phyloP scores from a whole-genome alignment of 768 basidiomycete species.

The Agaricus blazei region DNA sequence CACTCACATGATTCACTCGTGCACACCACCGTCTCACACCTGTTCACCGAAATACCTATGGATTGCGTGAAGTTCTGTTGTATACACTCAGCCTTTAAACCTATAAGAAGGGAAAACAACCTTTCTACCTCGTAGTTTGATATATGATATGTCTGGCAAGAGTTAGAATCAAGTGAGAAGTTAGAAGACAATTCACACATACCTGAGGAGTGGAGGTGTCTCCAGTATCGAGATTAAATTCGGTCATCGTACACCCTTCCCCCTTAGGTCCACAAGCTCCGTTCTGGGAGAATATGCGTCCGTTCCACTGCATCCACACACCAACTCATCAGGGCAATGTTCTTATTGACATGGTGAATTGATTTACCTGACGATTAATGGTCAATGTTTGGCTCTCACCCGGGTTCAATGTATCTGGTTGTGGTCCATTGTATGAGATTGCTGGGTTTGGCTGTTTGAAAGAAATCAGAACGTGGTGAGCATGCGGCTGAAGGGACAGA shows the following conservation, averaged over 20 bases:
- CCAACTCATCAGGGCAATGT: background rate
- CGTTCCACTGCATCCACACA: constrained; percentile 28
- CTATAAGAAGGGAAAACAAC: too few species aligned
- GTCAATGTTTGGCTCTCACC: constrained; percentile 24
- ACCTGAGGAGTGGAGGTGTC: constrained; percentile 22
- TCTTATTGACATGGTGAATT: background rate
- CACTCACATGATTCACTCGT: constrained; percentile 32
- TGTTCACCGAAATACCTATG: constrained; percentile 27
- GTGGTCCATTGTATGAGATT: constrained; percentile 28
- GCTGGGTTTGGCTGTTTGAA: constrained; percentile 22
- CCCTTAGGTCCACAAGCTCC: constrained; percentile 30
- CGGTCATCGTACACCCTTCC: constrained; percentile 32
- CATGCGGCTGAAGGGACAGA: background rate
- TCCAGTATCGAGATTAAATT: constrained; percentile 35
- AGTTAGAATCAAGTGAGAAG: background rate
- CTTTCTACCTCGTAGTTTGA: constrained; percentile 30
- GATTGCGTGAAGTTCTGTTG: constrained; percentile 31
- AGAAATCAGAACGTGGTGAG: too few species aligned
- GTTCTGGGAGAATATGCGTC: constrained; percentile 34
- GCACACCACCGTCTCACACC: constrained; percentile 35
- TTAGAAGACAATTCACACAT: background rate
- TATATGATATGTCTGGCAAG: constrained; percentile 32
- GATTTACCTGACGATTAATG: constrained; percentile 23
- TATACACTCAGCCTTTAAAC: background rate
- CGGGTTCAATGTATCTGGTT: constrained; percentile 22